A percentile compares a stretch with the other conserved stretches of the same genome.
Conservation (phyloP, 768 basidiomycete genomes). For the Lentinula raphanica region DNA sequence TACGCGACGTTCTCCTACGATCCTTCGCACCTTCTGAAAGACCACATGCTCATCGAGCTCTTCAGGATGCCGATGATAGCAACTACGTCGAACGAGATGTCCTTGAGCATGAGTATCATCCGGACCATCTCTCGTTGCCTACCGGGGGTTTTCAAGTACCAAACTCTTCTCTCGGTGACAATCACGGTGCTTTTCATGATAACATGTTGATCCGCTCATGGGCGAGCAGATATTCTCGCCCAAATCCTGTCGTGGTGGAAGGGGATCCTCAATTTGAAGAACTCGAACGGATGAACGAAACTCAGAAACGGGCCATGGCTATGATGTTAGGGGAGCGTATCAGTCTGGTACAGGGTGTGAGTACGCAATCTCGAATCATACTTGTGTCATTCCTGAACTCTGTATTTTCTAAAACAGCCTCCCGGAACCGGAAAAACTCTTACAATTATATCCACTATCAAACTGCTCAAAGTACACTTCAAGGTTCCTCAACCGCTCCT, state of each 20-base stretch:
- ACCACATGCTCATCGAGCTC: constrained; percentile 24
- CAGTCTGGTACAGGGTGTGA: constrained; percentile 83
- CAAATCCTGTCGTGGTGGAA: constrained; percentile 58
- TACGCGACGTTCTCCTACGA: constrained; percentile 67
- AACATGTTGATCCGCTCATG: constrained; percentile 80
- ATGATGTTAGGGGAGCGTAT: constrained; percentile 78
- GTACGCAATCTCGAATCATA: constrained; percentile 19
- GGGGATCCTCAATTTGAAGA: constrained; percentile 68
- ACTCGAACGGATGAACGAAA: constrained; percentile 57
- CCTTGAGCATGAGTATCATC: constrained; percentile 28
- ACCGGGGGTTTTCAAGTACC: not conserved
- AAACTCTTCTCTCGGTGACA: constrained; percentile 1
- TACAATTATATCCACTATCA: constrained; percentile 83
- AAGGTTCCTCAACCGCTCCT: constrained; percentile 78
- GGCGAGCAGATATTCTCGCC: constrained; percentile 61
- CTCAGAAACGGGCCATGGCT: constrained; percentile 80
- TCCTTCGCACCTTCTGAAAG: constrained; percentile 37
- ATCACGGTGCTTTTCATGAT: constrained; percentile 53
- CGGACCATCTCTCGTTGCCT: constrained; percentile 1
- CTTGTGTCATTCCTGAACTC: constrained; percentile 4
- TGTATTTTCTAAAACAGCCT: constrained; percentile 54
- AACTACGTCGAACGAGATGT: constrained; percentile 30
- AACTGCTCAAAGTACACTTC: constrained; percentile 79
- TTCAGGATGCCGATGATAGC: constrained; percentile 36
- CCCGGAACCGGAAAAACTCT: constrained; percentile 93